Conservation (phyloP, 331 rosid species). For the Ulmus americana region DNA sequence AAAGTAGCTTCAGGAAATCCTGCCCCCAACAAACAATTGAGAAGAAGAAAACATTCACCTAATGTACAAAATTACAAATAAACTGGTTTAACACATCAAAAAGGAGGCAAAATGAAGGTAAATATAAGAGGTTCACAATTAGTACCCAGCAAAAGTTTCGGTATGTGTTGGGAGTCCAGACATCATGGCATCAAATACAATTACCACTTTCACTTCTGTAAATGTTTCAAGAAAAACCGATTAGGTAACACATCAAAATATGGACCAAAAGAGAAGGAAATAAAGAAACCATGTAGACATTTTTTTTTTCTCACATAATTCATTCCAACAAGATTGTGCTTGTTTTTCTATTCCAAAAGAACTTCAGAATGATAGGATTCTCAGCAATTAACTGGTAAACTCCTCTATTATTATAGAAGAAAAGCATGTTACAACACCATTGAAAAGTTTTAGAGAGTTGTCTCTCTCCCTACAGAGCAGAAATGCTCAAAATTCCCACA, state of each 20-base stretch:
- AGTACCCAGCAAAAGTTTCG: slow-evolving; percentile 66
- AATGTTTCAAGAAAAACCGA: slow-evolving; percentile 23
- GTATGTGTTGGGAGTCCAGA: slow-evolving; percentile 86
- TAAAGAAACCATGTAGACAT: slow-evolving; percentile 5
- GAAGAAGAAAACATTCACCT: background rate
- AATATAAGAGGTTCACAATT: slow-evolving; percentile 18
- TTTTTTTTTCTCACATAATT: background rate
- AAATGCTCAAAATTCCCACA: no score
- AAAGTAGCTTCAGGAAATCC: background rate
- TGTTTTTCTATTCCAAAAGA: background rate
- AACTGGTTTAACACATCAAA: background rate
- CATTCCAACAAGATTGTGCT: background rate
- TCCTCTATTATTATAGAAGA: no score
- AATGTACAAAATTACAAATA: background rate
- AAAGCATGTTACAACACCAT: no score
- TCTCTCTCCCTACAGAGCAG: background rate
- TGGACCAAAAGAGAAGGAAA: background rate
- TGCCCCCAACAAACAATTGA: background rate
- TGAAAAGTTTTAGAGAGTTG: no score
- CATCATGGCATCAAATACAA: slow-evolving; percentile 89
- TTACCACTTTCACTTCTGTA: slow-evolving; percentile 84
- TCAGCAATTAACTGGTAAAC: no score
- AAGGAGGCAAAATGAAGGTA: background rate
- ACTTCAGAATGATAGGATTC: background rate
- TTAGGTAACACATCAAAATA: background rate